These are phyloP conservation scores for Pharnaceum exiguum DNA, from an alignment of 148 eudicot species.

Conservation along the genomic window DNA sequence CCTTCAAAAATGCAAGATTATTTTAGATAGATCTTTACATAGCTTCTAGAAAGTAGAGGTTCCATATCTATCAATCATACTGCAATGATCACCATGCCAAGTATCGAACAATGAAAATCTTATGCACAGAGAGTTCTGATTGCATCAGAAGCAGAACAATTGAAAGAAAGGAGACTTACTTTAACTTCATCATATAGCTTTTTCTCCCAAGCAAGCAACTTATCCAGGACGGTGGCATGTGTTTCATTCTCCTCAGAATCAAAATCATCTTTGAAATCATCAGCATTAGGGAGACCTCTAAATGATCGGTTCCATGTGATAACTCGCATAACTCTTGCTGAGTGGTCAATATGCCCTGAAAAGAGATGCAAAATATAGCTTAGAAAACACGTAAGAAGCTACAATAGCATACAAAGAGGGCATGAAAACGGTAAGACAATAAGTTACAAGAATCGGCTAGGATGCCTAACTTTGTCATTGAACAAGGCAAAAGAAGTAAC, in stretches of 20 bases:
- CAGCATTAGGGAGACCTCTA: conserved; percentile 48
- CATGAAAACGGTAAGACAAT: no score
- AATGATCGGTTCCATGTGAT: conserved; percentile 97
- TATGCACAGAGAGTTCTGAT: background rate
- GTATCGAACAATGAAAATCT: background rate
- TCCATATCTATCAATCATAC: background rate
- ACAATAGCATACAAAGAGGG: no score
- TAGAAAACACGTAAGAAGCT: background rate
- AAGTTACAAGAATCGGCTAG: no score
- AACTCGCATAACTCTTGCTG: conserved; percentile 90
- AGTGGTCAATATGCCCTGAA: conserved; percentile 91
- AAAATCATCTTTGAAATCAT: conserved; percentile 57
- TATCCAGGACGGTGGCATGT: conserved; percentile 92
- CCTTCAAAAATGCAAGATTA: no score
- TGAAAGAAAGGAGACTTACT: conserved; percentile 31
- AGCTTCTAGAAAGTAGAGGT: no score
- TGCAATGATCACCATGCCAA: background rate
- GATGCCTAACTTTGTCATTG: no score
- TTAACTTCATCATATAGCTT: conserved; percentile 96
- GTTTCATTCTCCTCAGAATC: conserved; percentile 90
- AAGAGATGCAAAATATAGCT: conserved; percentile 5
- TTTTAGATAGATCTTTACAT: background rate
- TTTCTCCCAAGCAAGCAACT: conserved; percentile 98
- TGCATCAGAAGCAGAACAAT: background rate
- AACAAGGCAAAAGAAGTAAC: no score